phyloP scores from a whole-genome alignment of 2,329 filamentous ascomycete species.

The Pseudogymnoascus sp. region DNA sequence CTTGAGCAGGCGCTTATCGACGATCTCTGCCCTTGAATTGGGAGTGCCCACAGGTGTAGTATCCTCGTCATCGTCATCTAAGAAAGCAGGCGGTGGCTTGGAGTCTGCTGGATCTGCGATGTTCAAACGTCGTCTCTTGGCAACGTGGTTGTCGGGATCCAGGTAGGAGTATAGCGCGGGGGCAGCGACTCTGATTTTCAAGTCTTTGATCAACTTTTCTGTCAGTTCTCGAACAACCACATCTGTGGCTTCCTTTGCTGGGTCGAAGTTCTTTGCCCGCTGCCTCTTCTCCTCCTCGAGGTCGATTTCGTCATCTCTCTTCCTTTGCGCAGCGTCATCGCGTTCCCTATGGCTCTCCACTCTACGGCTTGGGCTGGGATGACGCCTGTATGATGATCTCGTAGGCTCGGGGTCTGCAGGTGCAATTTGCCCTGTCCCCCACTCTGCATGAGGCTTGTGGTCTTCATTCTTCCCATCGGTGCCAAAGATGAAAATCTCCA shows the following conservation, averaged over 20 bases:
- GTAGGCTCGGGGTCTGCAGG: background rate
- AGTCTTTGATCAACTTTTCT: slow-evolving; percentile 81
- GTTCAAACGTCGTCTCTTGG: slow-evolving; percentile 74
- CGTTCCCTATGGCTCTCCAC: slow-evolving; percentile 41
- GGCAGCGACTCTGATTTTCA: slow-evolving; percentile 79
- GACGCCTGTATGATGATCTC: background rate
- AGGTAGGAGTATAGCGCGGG: slow-evolving; percentile 75
- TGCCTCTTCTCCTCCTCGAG: slow-evolving; percentile 86
- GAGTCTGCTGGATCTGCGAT: slow-evolving; percentile 63
- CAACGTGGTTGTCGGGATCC: slow-evolving; percentile 70
- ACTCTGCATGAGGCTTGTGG: background rate
- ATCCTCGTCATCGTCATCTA: slow-evolving; percentile 54
- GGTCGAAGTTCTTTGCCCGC: slow-evolving; percentile 81
- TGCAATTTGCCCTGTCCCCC: background rate
- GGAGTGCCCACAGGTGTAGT: slow-evolving; percentile 60
- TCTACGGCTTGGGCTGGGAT: slow-evolving; percentile 24
- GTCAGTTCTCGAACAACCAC: slow-evolving; percentile 73
- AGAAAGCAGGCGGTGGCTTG: slow-evolving; percentile 49
- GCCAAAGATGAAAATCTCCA: slow-evolving; percentile 62
- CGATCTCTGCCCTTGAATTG: slow-evolving; percentile 54
- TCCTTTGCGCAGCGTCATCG: slow-evolving; percentile 60
- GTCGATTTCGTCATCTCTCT: slow-evolving; percentile 72
- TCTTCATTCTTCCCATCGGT: slow-evolving; percentile 19
- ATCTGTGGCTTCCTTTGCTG: slow-evolving; percentile 76
- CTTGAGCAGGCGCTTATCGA: slow-evolving; percentile 45